These are phyloP conservation scores for Carex parvula DNA, from an alignment of 176 grass and related monocot species.

Conservation along the genomic window DNA sequence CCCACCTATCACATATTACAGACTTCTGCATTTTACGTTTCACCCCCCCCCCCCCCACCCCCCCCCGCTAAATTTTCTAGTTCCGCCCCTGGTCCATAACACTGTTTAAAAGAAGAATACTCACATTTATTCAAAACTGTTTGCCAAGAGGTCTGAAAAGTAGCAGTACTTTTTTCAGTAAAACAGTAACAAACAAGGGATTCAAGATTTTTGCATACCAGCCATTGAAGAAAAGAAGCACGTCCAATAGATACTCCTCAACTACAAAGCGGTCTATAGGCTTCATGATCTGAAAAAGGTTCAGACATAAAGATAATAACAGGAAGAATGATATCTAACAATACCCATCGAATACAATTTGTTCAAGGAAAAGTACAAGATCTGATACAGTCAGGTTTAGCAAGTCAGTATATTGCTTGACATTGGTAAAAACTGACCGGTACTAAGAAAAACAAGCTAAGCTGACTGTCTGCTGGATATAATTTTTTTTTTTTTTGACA, in stretches of 20 bases:
- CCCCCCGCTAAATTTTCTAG: no score
- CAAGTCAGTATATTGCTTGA: not conserved
- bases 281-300: slow-evolving; percentile 61
- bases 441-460: not conserved
- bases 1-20: no score
- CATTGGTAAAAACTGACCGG: not conserved
- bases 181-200: not conserved
- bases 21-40: no score
- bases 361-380: not conserved
- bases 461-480: not conserved
- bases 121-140: not conserved
- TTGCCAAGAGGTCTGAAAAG: not conserved
- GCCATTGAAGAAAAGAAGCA: slow-evolving; percentile 99
- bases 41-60: no score
- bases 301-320: not conserved
- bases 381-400: not conserved
- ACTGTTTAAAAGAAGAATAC: not conserved
- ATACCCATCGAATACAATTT: not conserved
- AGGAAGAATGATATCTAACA: not conserved
- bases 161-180: not conserved
- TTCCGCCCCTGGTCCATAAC: not conserved
- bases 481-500: not conserved
- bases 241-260: slow-evolving; percentile 95
- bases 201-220: slow-evolving; percentile 53
- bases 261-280: slow-evolving; percentile 93